Evolutionary conservation across 2,329 filamentous ascomycete genomes (phyloP).

Genomic region (Epicoccum nigrum): DNA sequence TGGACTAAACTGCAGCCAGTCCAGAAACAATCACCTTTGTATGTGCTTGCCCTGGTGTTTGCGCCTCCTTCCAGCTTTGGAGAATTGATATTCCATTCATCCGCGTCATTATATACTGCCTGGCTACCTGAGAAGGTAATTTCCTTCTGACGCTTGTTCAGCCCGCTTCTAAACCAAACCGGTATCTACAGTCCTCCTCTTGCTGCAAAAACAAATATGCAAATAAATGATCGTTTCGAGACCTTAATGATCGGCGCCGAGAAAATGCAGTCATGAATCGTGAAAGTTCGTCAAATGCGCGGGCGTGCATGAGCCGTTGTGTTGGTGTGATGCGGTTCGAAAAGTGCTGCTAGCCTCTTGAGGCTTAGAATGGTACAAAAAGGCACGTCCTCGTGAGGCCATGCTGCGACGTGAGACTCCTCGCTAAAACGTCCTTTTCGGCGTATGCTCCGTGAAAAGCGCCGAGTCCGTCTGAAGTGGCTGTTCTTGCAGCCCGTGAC

Average conservation of each 20-base stretch:
- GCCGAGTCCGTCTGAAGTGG: constrained; percentile 13
- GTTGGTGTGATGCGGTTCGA: constrained; percentile 8
- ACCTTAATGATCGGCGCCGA: constrained; percentile 14
- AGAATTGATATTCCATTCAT: neutral
- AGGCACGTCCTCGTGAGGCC: constrained; percentile 6
- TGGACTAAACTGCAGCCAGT: constrained; percentile 1
- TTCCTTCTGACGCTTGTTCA: neutral
- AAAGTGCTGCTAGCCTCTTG: constrained; percentile 7
- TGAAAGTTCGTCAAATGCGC: constrained; percentile 19
- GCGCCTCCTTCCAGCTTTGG: neutral
- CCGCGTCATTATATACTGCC: neutral
- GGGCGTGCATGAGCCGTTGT: constrained; percentile 14
- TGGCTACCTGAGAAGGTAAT: neutral
- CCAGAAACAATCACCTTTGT: neutral
- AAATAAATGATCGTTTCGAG: constrained; percentile 3
- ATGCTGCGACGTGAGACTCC: constrained; percentile 2
- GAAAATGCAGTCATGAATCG: constrained; percentile 20
- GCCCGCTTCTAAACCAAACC: neutral
- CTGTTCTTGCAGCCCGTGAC: constrained; percentile 7
- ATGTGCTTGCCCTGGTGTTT: neutral
- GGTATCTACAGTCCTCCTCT: constrained; percentile 5
- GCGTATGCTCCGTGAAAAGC: constrained; percentile 6
- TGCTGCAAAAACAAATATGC: constrained; percentile 4
- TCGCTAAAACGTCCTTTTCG: constrained; percentile 11
- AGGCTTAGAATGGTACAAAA: constrained; percentile 5